These are phyloP conservation scores for Vaccinium darrowii DNA, from an alignment of 148 eudicot species.

Conservation along the genomic window DNA sequence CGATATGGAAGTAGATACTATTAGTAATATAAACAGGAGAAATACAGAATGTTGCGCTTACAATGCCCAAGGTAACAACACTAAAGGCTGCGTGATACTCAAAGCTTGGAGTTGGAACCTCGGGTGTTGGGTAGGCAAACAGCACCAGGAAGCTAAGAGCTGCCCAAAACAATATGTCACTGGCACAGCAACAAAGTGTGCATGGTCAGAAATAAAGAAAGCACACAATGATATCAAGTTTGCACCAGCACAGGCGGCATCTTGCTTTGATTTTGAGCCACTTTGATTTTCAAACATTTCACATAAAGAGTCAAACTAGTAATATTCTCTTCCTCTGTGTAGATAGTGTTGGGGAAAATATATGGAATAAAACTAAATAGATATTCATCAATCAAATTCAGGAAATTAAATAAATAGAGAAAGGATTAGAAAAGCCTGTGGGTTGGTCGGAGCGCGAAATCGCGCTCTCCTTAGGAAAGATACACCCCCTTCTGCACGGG, in stretches of 20 bases:
- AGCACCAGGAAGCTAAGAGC: constrained; percentile 79
- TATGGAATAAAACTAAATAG: too few species aligned
- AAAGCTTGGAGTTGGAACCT: constrained; percentile 90
- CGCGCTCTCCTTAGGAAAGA: too few species aligned
- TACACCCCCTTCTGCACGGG: too few species aligned
- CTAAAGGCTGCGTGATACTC: constrained; percentile 86
- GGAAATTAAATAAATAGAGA: too few species aligned
- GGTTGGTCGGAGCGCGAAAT: too few species aligned
- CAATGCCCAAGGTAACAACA: constrained; percentile 95
- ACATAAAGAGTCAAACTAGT: neutral
- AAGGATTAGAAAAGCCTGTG: too few species aligned
- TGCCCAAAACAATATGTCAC: constrained; percentile 81
- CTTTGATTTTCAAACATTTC: neutral
- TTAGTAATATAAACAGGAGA: neutral
- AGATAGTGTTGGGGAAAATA: neutral
- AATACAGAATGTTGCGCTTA: constrained; percentile 36
- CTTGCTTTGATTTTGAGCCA: neutral
- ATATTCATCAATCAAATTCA: too few species aligned
- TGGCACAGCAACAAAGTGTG: constrained; percentile 34
- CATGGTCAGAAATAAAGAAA: neutral
- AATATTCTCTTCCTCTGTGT: neutral
- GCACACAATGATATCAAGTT: neutral
- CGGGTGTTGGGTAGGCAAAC: constrained; percentile 97
- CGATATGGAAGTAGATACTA: neutral
- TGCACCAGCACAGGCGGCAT: neutral